Percentiles rank a stretch among this genome's conserved stretches.
phyloP scores from a whole-genome alignment of 352 stramenopile species.

The Phytophthora tubulina region DNA sequence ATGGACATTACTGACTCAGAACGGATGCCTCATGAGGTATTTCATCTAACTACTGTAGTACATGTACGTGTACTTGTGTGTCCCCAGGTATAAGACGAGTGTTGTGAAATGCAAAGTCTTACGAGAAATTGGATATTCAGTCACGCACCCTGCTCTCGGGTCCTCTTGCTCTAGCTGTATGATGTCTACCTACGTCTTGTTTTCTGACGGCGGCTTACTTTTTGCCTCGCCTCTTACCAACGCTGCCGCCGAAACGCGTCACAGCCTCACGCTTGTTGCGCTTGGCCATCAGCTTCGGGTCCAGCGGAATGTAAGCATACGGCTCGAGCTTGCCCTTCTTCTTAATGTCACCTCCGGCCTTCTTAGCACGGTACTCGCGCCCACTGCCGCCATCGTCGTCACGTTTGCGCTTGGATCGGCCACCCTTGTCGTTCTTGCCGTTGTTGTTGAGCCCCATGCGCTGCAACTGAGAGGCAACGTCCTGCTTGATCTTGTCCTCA shows the following conservation, averaged over 20 bases:
- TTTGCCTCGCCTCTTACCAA: constrained; percentile 80
- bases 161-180: constrained; percentile 35
- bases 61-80: too few relatives aligned
- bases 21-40: too few relatives aligned
- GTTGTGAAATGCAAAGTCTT: constrained; percentile 16
- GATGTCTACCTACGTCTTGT: constrained; percentile 42
- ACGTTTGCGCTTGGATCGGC: constrained; percentile 63
- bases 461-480: constrained; percentile 83
- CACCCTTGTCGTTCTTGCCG: constrained; percentile 35
- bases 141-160: constrained; percentile 30
- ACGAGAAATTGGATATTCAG: constrained; percentile 41
- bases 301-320: constrained; percentile 97
- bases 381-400: constrained; percentile 75
- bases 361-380: constrained; percentile 95
- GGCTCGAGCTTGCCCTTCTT: constrained; percentile 98
- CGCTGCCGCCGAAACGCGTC: constrained; percentile 77
- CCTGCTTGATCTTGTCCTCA: constrained; percentile 85
- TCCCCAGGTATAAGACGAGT: too few relatives aligned
- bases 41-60: too few relatives aligned
- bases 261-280: constrained; percentile 88
- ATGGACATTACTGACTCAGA: too few relatives aligned
- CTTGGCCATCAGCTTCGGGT: constrained; percentile 95
- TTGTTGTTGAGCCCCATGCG: constrained; percentile 84
- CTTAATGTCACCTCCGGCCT: constrained; percentile 96
- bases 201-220: constrained; percentile 33